These are phyloP conservation scores for Akebia trifoliata DNA, from an alignment of 164 flowering plant species.

Conservation along the genomic window DNA sequence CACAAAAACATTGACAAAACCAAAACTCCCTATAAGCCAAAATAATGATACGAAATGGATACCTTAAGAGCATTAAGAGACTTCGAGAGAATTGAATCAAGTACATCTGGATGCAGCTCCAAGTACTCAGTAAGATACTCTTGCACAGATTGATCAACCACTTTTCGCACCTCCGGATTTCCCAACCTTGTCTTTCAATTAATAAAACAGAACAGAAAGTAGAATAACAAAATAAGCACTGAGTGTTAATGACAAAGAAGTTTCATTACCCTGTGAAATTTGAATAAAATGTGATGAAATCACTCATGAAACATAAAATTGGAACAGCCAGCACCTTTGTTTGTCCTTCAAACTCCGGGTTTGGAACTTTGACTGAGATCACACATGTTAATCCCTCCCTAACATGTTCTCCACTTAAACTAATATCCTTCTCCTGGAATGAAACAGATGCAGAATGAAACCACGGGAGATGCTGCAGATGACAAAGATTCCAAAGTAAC, in stretches of 20 bases:
- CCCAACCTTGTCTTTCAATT: constrained; percentile 82
- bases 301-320: neutral
- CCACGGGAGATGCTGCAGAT: no score
- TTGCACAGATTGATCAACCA: constrained; percentile 86
- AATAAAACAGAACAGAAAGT: constrained; percentile 11
- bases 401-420: constrained; percentile 93
- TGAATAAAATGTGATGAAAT: neutral
- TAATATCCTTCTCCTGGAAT: constrained; percentile 82
- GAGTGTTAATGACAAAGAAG: neutral
- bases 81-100: constrained; percentile 83
- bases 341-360: constrained; percentile 99
- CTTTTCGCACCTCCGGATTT: constrained; percentile 95
- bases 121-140: constrained; percentile 88
- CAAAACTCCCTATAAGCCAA: neutral
- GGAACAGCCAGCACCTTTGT: constrained; percentile 61
- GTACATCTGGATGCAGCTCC: constrained; percentile 95
- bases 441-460: neutral
- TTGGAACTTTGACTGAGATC: constrained; percentile 88
- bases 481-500: no score
- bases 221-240: constrained; percentile 4
- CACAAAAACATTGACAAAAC: neutral
- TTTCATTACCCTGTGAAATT: neutral
- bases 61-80: constrained; percentile 95
- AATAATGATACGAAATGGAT: constrained; percentile 4
- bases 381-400: constrained; percentile 96